Percentiles rank a stretch among this genome's conserved stretches.
phyloP scores from a whole-genome alignment of 2,329 filamentous ascomycete species.

The Parastagonospora avenae region DNA sequence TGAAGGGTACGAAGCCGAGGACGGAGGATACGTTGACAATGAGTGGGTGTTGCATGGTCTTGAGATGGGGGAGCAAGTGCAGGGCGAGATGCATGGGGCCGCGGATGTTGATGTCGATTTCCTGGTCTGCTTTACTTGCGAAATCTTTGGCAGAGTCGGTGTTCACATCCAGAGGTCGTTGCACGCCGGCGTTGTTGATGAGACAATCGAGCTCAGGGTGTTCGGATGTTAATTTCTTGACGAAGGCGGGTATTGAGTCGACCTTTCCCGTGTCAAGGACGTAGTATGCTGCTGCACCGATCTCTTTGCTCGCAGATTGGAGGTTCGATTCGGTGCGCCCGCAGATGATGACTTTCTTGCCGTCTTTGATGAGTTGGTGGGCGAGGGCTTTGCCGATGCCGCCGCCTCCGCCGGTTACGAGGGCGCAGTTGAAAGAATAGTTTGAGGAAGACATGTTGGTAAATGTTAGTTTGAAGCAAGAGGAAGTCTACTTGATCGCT shows the following conservation, averaged over 20 bases:
- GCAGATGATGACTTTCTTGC: slow-evolving; percentile 59
- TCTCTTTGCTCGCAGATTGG: slow-evolving; percentile 47
- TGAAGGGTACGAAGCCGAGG: slow-evolving; percentile 59
- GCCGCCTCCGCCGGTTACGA: slow-evolving; percentile 54
- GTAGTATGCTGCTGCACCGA: slow-evolving; percentile 59
- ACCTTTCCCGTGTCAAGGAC: slow-evolving; percentile 58
- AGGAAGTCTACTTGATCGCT: too few species aligned
- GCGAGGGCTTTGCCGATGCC: slow-evolving; percentile 59
- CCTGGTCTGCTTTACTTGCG: slow-evolving; percentile 58
- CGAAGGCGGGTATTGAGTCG: slow-evolving; percentile 51
- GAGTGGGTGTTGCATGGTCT: slow-evolving; percentile 46
- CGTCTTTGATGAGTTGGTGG: slow-evolving; percentile 50
- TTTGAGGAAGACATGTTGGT: slow-evolving; percentile 23
- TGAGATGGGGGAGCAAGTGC: slow-evolving; percentile 57
- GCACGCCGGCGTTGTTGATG: slow-evolving; percentile 65
- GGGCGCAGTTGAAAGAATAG: slow-evolving; percentile 51
- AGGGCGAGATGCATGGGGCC: slow-evolving; percentile 63
- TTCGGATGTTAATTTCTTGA: slow-evolving; percentile 52
- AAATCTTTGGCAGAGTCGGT: slow-evolving; percentile 47
- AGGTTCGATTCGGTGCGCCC: slow-evolving; percentile 63
- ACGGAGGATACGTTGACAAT: slow-evolving; percentile 63
- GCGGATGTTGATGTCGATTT: slow-evolving; percentile 64
- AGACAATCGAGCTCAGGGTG: slow-evolving; percentile 63
- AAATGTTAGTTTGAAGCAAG: too few species aligned
- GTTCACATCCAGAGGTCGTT: slow-evolving; percentile 58